These are phyloP conservation scores for Ascochyta clinopodiicola DNA, from an alignment of 2,329 filamentous ascomycete genomes.

Conservation along the genomic window DNA sequence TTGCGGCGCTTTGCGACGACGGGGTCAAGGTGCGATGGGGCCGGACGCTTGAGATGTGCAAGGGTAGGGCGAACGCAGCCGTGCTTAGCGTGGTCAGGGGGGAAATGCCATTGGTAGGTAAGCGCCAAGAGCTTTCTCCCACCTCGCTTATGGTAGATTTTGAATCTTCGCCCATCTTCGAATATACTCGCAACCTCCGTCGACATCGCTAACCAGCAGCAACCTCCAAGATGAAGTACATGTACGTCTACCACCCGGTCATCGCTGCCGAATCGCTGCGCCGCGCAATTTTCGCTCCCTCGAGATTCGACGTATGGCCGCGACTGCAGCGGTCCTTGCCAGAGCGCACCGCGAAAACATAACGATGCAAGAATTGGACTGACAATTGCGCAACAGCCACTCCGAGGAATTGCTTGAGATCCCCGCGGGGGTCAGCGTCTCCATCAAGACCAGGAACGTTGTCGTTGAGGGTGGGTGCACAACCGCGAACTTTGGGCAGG, in stretches of 20 bases:
- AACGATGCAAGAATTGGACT: constrained; percentile 31
- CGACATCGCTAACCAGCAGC: constrained; percentile 45
- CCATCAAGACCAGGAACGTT: constrained; percentile 95
- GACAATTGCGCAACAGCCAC: constrained; percentile 62
- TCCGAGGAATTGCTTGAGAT: constrained; percentile 94
- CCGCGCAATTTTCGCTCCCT: constrained; percentile 18
- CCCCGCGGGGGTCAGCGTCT: constrained; percentile 96
- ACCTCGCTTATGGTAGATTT: neutral
- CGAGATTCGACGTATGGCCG: constrained; percentile 20
- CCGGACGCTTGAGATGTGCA: neutral
- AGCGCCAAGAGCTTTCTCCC: no score
- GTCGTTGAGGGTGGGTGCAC: constrained; percentile 91
- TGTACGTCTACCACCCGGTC: constrained; percentile 53
- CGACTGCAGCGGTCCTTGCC: constrained; percentile 19
- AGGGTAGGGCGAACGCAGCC: neutral
- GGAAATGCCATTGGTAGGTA: no score
- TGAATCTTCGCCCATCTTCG: constrained; percentile 3
- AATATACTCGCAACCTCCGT: constrained; percentile 28
- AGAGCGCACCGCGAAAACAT: constrained; percentile 20
- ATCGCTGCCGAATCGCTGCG: constrained; percentile 20
- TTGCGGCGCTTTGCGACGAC: neutral
- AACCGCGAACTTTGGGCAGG: neutral
- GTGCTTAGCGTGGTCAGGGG: neutral
- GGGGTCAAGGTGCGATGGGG: neutral
- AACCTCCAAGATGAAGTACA: constrained; percentile 93